phyloP scores from a whole-genome alignment of 2,329 filamentous ascomycete genomes.

The Fusarium longipes region DNA sequence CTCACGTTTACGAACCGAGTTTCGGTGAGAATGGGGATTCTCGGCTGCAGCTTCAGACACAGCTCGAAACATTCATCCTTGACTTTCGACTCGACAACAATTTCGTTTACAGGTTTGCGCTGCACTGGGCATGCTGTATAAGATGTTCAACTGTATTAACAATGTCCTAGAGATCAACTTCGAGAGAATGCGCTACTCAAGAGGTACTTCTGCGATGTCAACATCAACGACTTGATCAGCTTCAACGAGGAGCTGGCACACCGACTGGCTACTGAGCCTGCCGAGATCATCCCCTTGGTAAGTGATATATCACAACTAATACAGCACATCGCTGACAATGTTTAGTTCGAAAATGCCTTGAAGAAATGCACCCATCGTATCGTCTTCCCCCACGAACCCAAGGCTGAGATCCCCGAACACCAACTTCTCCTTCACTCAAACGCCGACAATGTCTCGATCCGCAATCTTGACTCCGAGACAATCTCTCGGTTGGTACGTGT shows the following conservation, averaged over 20 bases:
- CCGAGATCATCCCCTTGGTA: constrained; percentile 91
- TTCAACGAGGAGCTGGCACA: constrained; percentile 97
- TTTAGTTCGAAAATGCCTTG: constrained; percentile 90
- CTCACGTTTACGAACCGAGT: constrained; percentile 80
- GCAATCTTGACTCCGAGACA: constrained; percentile 90
- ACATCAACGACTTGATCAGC: constrained; percentile 94
- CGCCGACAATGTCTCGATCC: constrained; percentile 90
- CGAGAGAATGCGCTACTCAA: constrained; percentile 94
- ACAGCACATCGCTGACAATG: constrained; percentile 3
- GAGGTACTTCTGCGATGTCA: constrained; percentile 95
- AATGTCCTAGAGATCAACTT: constrained; percentile 80
- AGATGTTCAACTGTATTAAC: constrained; percentile 16
- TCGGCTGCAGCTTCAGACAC: constrained; percentile 77
- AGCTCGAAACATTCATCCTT: constrained; percentile 90
- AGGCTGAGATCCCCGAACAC: constrained; percentile 82
- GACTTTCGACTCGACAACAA: constrained; percentile 94
- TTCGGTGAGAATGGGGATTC: constrained; percentile 75
- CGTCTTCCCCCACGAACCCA: constrained; percentile 80
- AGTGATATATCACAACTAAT: constrained; percentile 40
- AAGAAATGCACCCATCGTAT: constrained; percentile 94
- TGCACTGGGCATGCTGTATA: constrained; percentile 27
- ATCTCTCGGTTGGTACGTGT: constrained; percentile 96
- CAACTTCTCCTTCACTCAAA: constrained; percentile 95
- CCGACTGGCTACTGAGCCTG: constrained; percentile 86
- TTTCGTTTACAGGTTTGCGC: constrained; percentile 86